Evolutionary conservation across 2,329 filamentous ascomycete genomes (phyloP), one percentile per base, ranked within the genome.

Genomic region (Penicillium aurantiogriseum): DNA sequence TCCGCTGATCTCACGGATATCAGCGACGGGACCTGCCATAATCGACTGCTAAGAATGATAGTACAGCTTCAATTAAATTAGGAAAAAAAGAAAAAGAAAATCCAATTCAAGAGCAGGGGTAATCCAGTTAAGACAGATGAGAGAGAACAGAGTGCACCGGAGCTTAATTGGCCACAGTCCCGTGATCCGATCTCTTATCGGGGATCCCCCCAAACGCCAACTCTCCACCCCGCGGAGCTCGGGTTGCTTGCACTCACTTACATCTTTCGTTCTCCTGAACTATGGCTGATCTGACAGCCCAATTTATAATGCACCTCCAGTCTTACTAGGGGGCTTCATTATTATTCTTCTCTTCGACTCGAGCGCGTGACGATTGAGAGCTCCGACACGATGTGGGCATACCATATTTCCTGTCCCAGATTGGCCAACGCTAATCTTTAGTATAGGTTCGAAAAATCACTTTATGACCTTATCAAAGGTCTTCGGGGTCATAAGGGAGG

Each of bases 381-480:
- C 33, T 47, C 31, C 4, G 23, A 27, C 35, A 56, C 17, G 25
- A 56, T 56, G 54, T 56, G 27, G 27, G 49, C 15, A 31, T 31
- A 52, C n/a, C 19, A 19, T 42, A 21, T 43, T 36, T 42, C 25
- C 25, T 13, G 11, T 15, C 40, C 46, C 15, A 31, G 23, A 31
- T 17, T 17, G 23, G 17, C 23, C 38, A 38, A 38, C 25, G 13
- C 39, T 42, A 31, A 50, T 48, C 2, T 35, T 15, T 35, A 10
- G 19, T 11, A 35, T 39, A 97, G 92, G 94, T 99, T 99, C 80
- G 94, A 99, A 77, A 99, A 99, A 79, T 97, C 94, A 42, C 85
- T 99, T 21, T 96, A 97, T 78, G 93, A 97, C 85, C 92, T 99
- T 81, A 99, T 99, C 70, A 86, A 92, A 77, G 94, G 94, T 69